Conservation (phyloP, 2,329 filamentous ascomycete genomes). For the Dothideomycetes sp. region DNA sequence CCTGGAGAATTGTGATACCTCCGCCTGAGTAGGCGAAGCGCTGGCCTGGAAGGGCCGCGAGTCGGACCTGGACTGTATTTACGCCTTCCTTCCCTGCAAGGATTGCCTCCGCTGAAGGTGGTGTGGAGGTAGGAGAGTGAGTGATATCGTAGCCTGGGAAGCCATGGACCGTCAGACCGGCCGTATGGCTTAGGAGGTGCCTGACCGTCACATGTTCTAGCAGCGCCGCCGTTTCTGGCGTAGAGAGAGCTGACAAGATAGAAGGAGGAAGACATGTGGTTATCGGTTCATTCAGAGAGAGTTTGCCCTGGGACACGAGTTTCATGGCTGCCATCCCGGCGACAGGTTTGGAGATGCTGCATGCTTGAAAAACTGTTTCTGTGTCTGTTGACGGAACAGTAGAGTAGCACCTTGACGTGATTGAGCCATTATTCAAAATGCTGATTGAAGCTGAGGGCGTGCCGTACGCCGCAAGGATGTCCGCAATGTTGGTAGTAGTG, state of each 20-base stretch:
- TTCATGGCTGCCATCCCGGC: conserved; percentile 14
- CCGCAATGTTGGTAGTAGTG: not conserved
- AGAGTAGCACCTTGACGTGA: not conserved
- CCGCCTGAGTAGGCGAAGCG: conserved; percentile 17
- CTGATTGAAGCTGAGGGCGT: not conserved
- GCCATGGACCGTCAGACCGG: conserved; percentile 15
- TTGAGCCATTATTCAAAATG: not conserved
- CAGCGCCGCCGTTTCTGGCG: conserved; percentile 9
- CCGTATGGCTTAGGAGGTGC: conserved; percentile 15
- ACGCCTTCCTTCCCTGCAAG: conserved; percentile 12
- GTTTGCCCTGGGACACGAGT: conserved; percentile 13
- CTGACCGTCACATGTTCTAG: conserved; percentile 14
- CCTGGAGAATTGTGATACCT: conserved; percentile 15
- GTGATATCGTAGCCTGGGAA: conserved; percentile 15
- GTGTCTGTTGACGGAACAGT: conserved; percentile 9
- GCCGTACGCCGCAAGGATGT: not conserved
- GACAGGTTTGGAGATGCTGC: conserved; percentile 18
- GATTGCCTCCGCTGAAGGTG: conserved; percentile 8
- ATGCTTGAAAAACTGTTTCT: conserved; percentile 16
- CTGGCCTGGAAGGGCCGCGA: conserved; percentile 14
- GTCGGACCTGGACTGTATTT: conserved; percentile 14
- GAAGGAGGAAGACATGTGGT: conserved; percentile 10
- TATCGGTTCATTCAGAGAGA: conserved; percentile 13
- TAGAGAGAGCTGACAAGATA: conserved; percentile 10
- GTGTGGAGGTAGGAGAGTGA: conserved; percentile 6